Percentiles rank a stretch among this genome's conserved stretches.
These are phyloP conservation scores for Candida hispaniensis DNA, from an alignment of 805 yeast genomes.

Conservation along the genomic window DNA sequence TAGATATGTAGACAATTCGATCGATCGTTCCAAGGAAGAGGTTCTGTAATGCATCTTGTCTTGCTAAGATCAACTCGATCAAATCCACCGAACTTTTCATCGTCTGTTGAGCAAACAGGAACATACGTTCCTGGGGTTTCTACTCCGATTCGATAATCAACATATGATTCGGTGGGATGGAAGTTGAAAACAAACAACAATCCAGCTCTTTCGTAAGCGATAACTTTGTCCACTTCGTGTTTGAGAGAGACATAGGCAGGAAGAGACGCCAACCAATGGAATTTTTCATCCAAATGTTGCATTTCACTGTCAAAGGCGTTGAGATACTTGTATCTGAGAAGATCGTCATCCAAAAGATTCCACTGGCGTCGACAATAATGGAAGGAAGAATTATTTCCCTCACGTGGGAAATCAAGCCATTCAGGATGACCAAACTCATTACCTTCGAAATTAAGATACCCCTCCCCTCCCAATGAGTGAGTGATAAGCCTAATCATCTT, in stretches of 20 bases:
- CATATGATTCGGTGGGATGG: conserved; percentile 71
- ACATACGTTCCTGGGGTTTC: conserved; percentile 66
- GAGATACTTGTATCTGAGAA: conserved; percentile 67
- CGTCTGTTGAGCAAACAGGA: conserved; percentile 67
- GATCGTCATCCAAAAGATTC: conserved; percentile 68
- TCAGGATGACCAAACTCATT: conserved; percentile 99
- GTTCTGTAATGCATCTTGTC: conserved; percentile 55
- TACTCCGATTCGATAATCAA: conserved; percentile 87
- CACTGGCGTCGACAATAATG: conserved; percentile 95
- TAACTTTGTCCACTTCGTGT: conserved; percentile 77
- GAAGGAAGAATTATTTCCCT: conserved; percentile 75
- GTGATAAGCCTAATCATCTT: conserved; percentile 83
- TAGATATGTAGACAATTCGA: conserved; percentile 64
- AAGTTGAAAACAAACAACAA: conserved; percentile 80
- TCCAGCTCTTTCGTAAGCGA: conserved; percentile 82
- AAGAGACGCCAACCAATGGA: conserved; percentile 61
- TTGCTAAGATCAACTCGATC: conserved; percentile 47
- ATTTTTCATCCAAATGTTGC: conserved; percentile 63
- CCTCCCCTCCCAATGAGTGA: conserved; percentile 92
- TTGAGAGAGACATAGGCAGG: conserved; percentile 81
- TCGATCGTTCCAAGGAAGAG: conserved; percentile 72
- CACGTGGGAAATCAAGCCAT: conserved; percentile 96
- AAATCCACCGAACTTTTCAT: conserved; percentile 69
- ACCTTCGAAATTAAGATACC: conserved; percentile 91
- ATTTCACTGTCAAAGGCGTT: conserved; percentile 77